Percentiles rank a stretch among this genome's conserved stretches.
Conservation (phyloP, 2,329 filamentous ascomycete species). For the Fusarium fracticaudum region DNA sequence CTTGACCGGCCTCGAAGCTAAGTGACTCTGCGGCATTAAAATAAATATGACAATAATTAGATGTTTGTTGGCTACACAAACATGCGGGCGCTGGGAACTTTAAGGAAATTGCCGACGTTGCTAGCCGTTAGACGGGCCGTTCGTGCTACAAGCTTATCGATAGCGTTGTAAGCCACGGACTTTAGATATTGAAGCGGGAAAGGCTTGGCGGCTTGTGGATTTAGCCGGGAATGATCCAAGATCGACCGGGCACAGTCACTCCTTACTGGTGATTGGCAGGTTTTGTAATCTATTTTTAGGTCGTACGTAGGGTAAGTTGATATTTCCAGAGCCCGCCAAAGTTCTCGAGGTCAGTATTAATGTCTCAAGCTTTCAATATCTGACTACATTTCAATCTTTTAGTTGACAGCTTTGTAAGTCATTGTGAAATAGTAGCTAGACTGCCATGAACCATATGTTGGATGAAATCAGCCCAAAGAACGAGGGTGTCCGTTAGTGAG, state of each 20-base stretch:
- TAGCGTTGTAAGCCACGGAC: neutral
- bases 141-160: neutral
- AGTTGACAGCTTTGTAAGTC: neutral
- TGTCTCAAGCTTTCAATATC: neutral
- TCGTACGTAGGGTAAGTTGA: neutral
- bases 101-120: neutral
- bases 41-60: neutral
- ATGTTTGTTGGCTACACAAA: neutral
- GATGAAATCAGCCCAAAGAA: no score
- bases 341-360: neutral
- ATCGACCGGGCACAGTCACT: neutral
- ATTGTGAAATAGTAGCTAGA: rapidly evolving
- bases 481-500: rapidly evolving
- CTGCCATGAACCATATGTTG: no score
- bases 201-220: neutral
- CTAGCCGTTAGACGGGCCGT: neutral
- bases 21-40: neutral
- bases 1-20: conserved; percentile 7
- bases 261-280: neutral
- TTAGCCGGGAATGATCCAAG: neutral
- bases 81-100: neutral
- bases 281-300: rapidly evolving
- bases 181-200: neutral
- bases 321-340: rapidly evolving
- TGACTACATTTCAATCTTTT: no score